These are phyloP conservation scores for Solanum lycopersicoides DNA, from an alignment of 257 asterid species.

Conservation along the genomic window DNA sequence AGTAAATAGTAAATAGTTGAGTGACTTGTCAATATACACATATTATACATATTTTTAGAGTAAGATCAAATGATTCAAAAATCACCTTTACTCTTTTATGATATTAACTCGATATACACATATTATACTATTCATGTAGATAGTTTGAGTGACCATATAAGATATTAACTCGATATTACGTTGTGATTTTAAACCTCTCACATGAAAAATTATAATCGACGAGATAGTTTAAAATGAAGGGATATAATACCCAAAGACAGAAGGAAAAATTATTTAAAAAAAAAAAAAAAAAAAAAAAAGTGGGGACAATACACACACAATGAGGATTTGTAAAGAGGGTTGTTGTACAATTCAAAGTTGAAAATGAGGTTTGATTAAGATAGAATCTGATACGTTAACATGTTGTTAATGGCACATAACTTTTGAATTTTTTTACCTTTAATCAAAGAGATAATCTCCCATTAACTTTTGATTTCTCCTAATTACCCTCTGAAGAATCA, in stretches of 20 bases:
- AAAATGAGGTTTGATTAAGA: not conserved
- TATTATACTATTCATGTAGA: too few relatives aligned
- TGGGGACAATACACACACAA: not conserved
- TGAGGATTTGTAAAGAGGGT: not conserved
- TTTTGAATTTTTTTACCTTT: not conserved
- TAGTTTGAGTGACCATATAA: too few relatives aligned
- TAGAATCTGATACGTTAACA: not conserved
- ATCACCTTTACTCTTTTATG: too few relatives aligned
- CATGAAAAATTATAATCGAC: too few relatives aligned
- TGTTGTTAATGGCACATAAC: not conserved
- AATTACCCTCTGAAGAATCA: not conserved
- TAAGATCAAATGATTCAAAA: too few relatives aligned
- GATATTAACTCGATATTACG: too few relatives aligned
- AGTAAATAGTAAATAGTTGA: too few relatives aligned
- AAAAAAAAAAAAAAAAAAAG: not conserved
- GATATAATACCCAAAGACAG: not conserved
- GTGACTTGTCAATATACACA: too few relatives aligned
- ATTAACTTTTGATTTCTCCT: not conserved
- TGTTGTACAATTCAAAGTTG: not conserved
- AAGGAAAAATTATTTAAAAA: not conserved
- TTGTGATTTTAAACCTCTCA: rapidly evolving
- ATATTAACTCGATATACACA: too few relatives aligned
- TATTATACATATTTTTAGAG: too few relatives aligned
- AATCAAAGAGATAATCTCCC: not conserved
- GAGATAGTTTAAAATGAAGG: rapidly evolving